phyloP scores from a whole-genome alignment of 2,329 filamentous ascomycete genomes.

The Aspergillus udagawae region DNA sequence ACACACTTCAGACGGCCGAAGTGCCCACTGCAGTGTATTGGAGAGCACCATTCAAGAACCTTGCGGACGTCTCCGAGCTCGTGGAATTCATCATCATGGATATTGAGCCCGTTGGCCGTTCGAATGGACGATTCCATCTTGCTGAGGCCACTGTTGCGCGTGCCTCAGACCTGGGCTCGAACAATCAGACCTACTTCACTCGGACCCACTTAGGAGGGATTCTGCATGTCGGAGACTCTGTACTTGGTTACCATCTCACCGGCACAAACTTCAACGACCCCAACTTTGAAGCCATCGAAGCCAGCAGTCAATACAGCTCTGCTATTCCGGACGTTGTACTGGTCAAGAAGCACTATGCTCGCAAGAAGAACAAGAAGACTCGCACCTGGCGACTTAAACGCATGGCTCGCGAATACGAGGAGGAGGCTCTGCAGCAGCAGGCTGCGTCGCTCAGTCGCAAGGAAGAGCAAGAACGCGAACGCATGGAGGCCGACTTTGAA shows the following conservation, averaged over 20 bases:
- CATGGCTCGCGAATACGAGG: constrained; percentile 84
- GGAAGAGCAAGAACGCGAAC: constrained; percentile 71
- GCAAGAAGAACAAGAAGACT: constrained; percentile 75
- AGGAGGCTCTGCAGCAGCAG: constrained; percentile 45
- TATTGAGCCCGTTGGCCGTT: constrained; percentile 72
- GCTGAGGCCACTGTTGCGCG: constrained; percentile 85
- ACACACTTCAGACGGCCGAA: constrained; percentile 86
- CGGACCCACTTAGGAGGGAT: constrained; percentile 85
- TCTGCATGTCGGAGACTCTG: constrained; percentile 84
- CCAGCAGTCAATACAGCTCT: constrained; percentile 68
- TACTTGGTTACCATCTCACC: constrained; percentile 86
- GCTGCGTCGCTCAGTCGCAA: constrained; percentile 35
- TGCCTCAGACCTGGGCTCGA: constrained; percentile 78
- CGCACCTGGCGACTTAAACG: constrained; percentile 94
- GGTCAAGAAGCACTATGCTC: constrained; percentile 94
- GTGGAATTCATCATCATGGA: constrained; percentile 94
- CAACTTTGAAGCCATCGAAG: constrained; percentile 77
- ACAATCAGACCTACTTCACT: constrained; percentile 83
- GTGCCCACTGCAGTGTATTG: constrained; percentile 81
- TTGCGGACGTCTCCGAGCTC: constrained; percentile 79
- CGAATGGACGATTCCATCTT: constrained; percentile 76
- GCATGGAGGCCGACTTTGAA: constrained; percentile 91
- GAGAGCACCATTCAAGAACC: constrained; percentile 77
- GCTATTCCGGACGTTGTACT: constrained; percentile 87
- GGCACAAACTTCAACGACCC: constrained; percentile 91